Conservation (phyloP, 495 filamentous ascomycete genomes). For the Sabuloglossum arenarium region DNA sequence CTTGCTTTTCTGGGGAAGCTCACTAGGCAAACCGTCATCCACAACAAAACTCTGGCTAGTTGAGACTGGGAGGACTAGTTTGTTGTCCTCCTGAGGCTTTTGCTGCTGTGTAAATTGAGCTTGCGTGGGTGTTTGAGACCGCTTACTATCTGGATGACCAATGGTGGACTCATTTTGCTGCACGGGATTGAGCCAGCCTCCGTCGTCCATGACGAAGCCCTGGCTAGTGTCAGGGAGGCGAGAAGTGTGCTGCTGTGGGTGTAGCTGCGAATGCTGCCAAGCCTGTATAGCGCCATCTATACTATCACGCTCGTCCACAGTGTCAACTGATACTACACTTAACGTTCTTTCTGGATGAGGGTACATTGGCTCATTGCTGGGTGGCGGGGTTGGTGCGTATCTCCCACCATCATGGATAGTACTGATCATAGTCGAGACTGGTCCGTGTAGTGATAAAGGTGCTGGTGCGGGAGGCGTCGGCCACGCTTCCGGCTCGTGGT, state of each 20-base stretch:
- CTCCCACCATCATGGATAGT: neutral
- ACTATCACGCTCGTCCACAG: neutral
- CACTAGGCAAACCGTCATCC: neutral
- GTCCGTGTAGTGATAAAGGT: neutral
- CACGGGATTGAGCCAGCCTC: neutral
- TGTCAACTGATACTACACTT: neutral
- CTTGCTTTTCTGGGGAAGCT: no score
- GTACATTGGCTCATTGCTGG: neutral
- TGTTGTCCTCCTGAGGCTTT: neutral
- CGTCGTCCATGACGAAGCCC: neutral
- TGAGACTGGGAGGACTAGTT: neutral
- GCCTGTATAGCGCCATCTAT: conserved; percentile 2
- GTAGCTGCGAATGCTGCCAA: neutral
- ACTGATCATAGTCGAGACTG: neutral
- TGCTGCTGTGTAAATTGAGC: neutral
- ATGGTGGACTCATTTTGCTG: neutral
- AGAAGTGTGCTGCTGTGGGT: neutral
- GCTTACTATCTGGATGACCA: neutral
- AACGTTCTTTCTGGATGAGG: neutral
- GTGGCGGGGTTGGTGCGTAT: neutral
- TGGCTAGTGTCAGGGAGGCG: neutral
- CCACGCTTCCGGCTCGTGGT: neutral
- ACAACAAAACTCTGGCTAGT: neutral
- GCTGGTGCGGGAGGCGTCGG: neutral
- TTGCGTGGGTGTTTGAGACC: neutral